Evolutionary conservation across 352 stramenopile genomes (phyloP).

Genomic region (Phytophthora macrochlamydospora): DNA sequence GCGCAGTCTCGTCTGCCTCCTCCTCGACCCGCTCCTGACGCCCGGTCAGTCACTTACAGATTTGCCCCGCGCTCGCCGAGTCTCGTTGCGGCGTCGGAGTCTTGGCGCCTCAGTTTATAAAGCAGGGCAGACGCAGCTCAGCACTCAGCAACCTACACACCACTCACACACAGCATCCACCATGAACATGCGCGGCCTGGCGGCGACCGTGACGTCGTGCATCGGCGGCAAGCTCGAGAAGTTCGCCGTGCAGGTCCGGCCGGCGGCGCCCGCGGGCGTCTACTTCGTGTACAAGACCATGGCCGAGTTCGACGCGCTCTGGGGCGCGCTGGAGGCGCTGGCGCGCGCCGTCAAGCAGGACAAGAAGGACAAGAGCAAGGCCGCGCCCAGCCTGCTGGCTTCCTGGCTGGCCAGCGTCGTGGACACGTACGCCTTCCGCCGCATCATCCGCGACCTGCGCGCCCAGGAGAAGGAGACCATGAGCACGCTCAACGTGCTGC

Average conservation of each 20-base stretch:
- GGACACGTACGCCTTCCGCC: conserved; percentile 75
- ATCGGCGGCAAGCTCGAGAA: conserved; percentile 82
- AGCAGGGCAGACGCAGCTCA: no score
- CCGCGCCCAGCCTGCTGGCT: conserved; percentile 50
- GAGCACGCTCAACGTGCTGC: conserved; percentile 73
- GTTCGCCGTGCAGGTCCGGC: conserved; percentile 71
- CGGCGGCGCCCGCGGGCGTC: conserved; percentile 32
- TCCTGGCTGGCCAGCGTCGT: conserved; percentile 82
- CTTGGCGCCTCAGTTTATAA: background rate
- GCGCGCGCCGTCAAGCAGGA: conserved; percentile 54
- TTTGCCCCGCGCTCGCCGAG: conserved; percentile 1
- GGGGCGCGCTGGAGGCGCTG: conserved; percentile 61
- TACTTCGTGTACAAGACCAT: conserved; percentile 89
- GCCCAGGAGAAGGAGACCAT: conserved; percentile 74
- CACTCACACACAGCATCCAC: no score
- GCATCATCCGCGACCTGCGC: conserved; percentile 59
- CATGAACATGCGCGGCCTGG: conserved; percentile 68
- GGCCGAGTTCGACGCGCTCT: conserved; percentile 75
- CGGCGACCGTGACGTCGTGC: conserved; percentile 74
- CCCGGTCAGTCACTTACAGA: conserved; percentile 5
- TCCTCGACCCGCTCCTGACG: background rate
- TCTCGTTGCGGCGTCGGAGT: background rate
- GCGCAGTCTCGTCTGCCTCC: no score
- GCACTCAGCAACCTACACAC: no score
- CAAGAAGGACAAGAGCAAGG: conserved; percentile 7